Conservation (phyloP, 306 rosid genomes). For the Sicyos edulis region DNA sequence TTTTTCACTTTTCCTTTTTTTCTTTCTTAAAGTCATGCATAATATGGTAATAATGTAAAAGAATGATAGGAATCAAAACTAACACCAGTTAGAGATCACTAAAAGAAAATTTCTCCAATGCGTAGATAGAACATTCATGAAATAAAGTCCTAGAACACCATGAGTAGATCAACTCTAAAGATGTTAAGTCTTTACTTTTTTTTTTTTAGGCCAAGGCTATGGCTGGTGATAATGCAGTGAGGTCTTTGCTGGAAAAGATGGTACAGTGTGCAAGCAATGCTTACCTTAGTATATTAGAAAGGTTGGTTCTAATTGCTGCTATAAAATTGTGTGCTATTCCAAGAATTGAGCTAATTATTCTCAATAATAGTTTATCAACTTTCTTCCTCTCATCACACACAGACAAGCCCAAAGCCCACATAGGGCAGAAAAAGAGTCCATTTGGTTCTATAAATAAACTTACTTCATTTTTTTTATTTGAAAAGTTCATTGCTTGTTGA, state of each 20-base stretch:
- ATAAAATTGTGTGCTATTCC: background rate
- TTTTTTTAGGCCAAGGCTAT: constrained; percentile 87
- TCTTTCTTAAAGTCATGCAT: background rate
- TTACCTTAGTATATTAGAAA: constrained; percentile 84
- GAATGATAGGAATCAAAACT: background rate
- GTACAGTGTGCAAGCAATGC: constrained; percentile 87
- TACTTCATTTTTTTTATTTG: background rate
- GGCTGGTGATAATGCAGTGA: constrained; percentile 90
- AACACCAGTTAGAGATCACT: background rate
- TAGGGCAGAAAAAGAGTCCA: background rate
- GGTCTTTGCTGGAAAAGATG: constrained; percentile 93
- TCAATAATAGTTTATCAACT: background rate
- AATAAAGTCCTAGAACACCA: background rate
- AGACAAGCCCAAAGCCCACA: background rate
- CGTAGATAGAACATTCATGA: background rate
- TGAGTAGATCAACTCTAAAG: background rate
- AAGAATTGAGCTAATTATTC: background rate
- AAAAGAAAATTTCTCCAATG: background rate
- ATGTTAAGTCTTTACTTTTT: constrained; percentile 23
- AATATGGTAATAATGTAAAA: constrained; percentile 1
- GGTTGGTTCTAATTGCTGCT: constrained; percentile 34
- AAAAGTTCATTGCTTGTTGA: constrained; percentile 1
- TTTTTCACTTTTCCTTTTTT: background rate
- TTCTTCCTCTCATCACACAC: background rate
- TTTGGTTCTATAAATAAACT: background rate